Conservation (phyloP, 257 asterid species). For the Solanum bukasovii region DNA sequence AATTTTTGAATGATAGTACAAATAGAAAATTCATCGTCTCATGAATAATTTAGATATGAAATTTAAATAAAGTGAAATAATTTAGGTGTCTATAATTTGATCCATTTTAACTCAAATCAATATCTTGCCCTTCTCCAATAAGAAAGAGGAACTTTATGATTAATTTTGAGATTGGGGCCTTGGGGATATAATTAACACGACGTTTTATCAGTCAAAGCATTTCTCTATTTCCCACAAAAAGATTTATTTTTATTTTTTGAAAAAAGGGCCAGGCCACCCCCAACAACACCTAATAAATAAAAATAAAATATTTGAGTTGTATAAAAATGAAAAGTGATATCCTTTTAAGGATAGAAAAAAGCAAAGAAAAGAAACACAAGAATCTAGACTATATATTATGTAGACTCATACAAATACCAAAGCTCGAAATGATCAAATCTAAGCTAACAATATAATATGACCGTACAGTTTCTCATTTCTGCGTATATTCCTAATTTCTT, state of each 20-base stretch:
- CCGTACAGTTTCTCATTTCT: background rate
- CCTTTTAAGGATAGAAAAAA: background rate
- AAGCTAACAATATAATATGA: background rate
- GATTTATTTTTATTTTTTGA: too few species aligned
- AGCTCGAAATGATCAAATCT: background rate
- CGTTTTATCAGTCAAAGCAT: background rate
- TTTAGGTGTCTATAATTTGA: too few species aligned
- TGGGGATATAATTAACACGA: background rate
- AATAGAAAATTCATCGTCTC: too few species aligned
- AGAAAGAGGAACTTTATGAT: background rate
- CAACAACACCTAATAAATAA: background rate
- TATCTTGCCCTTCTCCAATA: background rate
- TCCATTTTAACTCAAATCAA: background rate
- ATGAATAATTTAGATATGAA: too few species aligned
- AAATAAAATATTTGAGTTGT: background rate
- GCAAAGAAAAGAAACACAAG: background rate
- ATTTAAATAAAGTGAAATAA: too few species aligned
- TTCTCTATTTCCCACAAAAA: background rate
- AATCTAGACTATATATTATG: background rate
- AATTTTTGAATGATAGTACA: too few species aligned
- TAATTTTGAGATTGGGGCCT: background rate
- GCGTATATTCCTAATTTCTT: background rate
- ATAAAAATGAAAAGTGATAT: background rate
- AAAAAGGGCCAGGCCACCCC: background rate
- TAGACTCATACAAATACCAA: background rate